Conservation (phyloP, 2,329 filamentous ascomycete species). For the Aspergillus versicolor region DNA sequence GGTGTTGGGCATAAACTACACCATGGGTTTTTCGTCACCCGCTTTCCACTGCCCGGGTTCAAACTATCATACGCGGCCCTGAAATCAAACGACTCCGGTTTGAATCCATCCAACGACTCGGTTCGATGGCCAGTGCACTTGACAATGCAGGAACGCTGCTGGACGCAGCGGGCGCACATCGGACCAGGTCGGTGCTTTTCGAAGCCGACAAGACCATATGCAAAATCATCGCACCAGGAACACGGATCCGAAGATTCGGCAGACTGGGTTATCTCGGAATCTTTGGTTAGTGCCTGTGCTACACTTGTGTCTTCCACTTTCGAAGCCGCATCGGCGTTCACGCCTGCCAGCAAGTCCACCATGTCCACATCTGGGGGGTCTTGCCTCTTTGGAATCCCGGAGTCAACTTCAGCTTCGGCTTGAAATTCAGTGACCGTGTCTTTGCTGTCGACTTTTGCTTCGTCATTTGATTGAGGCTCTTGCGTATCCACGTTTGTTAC, state of each 20-base stretch:
- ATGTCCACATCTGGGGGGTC: neutral
- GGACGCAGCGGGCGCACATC: constrained; percentile 42
- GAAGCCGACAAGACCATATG: constrained; percentile 42
- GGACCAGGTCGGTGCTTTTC: constrained; percentile 33
- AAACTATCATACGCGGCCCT: constrained; percentile 27
- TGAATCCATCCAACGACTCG: constrained; percentile 21
- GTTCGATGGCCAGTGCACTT: constrained; percentile 35
- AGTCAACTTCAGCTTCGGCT: neutral
- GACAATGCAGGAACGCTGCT: constrained; percentile 33
- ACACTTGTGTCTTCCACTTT: no score
- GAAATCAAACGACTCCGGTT: constrained; percentile 21
- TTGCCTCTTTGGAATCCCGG: neutral
- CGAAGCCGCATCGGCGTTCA: no score
- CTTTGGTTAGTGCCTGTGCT: neutral
- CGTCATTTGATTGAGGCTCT: neutral
- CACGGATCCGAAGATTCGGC: constrained; percentile 26
- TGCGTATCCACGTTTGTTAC: neutral
- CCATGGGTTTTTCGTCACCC: constrained; percentile 27
- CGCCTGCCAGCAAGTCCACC: neutral
- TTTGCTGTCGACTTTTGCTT: neutral
- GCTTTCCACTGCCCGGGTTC: constrained; percentile 14
- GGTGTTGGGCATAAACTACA: constrained; percentile 44
- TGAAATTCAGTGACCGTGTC: neutral
- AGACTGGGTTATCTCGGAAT: neutral
- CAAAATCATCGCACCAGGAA: constrained; percentile 41